Conservation (phyloP, 208 protist genomes). For the Endotrypanum monterogeii region DNA sequence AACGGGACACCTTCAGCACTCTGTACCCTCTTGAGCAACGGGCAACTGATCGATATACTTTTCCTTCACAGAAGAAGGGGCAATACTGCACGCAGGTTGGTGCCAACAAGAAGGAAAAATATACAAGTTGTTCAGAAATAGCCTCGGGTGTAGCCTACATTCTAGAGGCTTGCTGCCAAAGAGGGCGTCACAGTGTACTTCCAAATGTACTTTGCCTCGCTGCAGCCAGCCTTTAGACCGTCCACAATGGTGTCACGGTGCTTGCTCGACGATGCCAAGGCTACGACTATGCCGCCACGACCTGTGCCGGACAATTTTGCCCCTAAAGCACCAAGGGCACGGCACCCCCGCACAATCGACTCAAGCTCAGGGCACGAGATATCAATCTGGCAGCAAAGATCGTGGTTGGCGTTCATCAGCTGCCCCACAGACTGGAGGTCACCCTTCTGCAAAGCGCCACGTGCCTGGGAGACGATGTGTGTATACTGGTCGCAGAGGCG, state of each 20-base stretch:
- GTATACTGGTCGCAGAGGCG: conserved; percentile 47
- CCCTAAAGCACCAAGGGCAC: conserved; percentile 55
- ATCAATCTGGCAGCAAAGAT: conserved; percentile 58
- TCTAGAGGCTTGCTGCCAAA: conserved; percentile 9
- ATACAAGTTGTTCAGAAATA: background rate
- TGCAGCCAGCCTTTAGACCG: conserved; percentile 40
- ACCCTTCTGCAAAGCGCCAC: conserved; percentile 46
- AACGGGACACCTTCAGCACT: background rate
- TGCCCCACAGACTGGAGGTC: conserved; percentile 41
- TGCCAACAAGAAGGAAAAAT: background rate
- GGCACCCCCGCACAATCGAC: conserved; percentile 52
- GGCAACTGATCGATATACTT: background rate
- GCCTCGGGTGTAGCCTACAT: background rate
- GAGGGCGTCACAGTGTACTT: conserved; percentile 57
- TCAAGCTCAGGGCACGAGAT: conserved; percentile 77
- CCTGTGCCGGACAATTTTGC: conserved; percentile 86
- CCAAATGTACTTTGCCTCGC: conserved; percentile 73
- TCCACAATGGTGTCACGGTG: conserved; percentile 50
- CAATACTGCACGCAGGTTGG: too few relatives aligned
- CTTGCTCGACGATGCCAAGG: conserved; percentile 34
- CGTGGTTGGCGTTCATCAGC: conserved; percentile 75
- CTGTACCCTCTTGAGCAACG: background rate
- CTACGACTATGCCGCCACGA: conserved; percentile 76
- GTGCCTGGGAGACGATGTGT: conserved; percentile 36
- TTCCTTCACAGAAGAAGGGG: background rate